phyloP scores from a whole-genome alignment of 345 rosid genomes.

The Syzygium oleosum region DNA sequence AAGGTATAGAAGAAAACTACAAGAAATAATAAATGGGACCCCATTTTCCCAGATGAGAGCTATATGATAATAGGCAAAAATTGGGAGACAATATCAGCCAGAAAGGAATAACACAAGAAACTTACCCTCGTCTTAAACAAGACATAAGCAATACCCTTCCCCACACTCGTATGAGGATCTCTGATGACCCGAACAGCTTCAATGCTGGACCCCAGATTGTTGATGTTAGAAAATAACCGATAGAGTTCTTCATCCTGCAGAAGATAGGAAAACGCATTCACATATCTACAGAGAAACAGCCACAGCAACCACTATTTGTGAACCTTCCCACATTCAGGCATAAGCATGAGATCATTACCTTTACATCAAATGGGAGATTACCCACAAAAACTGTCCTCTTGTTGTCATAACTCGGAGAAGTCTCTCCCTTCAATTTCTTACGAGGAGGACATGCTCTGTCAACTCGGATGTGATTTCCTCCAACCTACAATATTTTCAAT shows the following conservation, averaged over 20 bases:
- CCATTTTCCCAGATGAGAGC: background rate
- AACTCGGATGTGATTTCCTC: slow-evolving; percentile 85
- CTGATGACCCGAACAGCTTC: slow-evolving; percentile 94
- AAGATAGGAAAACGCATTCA: background rate
- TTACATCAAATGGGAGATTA: slow-evolving; percentile 94
- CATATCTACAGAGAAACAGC: background rate
- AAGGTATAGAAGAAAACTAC: background rate
- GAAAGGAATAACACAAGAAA: background rate
- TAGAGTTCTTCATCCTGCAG: slow-evolving; percentile 89
- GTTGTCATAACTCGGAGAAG: slow-evolving; percentile 52
- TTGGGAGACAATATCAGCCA: background rate
- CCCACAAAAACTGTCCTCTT: slow-evolving; percentile 88
- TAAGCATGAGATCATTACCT: slow-evolving; percentile 33
- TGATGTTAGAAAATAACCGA: slow-evolving; percentile 62
- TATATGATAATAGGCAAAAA: background rate
- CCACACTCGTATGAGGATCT: slow-evolving; percentile 72
- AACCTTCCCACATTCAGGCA: background rate
- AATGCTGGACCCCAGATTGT: slow-evolving; percentile 43
- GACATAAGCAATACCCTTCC: slow-evolving; percentile 95
- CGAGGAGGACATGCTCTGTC: slow-evolving; percentile 98
- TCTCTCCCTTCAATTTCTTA: slow-evolving; percentile 69
- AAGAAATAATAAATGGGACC: background rate
- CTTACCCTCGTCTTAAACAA: slow-evolving; percentile 80
- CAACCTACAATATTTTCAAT: slow-evolving; percentile 34
- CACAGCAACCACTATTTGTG: background rate